Evolutionary conservation across 495 filamentous ascomycete species (phyloP).

Genomic region (Trypethelium eluteriae): DNA sequence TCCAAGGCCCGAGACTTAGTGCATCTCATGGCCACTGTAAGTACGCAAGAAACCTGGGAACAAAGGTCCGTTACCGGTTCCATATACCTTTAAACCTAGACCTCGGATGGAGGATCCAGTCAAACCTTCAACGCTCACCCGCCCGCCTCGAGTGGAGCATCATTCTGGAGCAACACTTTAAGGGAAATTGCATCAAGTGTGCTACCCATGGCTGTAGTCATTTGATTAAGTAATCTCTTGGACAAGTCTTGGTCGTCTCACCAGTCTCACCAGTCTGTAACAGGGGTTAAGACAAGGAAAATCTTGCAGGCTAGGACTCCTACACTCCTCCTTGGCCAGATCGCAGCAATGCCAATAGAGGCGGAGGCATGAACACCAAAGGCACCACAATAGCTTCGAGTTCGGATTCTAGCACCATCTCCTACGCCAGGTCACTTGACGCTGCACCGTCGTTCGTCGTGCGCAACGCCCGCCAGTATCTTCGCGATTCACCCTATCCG

Average conservation of each 20-base stretch:
- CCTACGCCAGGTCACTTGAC: not conserved
- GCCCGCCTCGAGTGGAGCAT: too few species aligned
- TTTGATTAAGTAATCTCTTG: not conserved
- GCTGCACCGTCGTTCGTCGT: conserved; percentile 47
- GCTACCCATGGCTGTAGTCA: too few species aligned
- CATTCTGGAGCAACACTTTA: too few species aligned
- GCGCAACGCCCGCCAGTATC: conserved; percentile 70
- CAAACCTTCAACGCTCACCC: not conserved
- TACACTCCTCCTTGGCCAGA: not conserved
- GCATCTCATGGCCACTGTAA: too few species aligned
- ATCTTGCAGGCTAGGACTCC: not conserved
- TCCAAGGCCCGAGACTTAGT: too few species aligned
- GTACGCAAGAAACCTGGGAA: too few species aligned
- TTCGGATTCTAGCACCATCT: not conserved
- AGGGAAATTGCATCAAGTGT: too few species aligned
- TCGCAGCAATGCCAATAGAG: conserved; percentile 2
- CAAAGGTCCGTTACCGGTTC: too few species aligned
- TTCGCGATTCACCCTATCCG: conserved; percentile 74
- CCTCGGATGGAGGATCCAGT: not conserved
- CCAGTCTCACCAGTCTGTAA: not conserved
- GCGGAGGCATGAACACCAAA: conserved; percentile 9
- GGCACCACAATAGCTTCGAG: not conserved
- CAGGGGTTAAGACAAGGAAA: not conserved
- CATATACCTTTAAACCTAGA: too few species aligned
- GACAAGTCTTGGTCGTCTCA: too few species aligned